phyloP scores from a whole-genome alignment of 768 basidiomycete genomes.

The Suillus spraguei region DNA sequence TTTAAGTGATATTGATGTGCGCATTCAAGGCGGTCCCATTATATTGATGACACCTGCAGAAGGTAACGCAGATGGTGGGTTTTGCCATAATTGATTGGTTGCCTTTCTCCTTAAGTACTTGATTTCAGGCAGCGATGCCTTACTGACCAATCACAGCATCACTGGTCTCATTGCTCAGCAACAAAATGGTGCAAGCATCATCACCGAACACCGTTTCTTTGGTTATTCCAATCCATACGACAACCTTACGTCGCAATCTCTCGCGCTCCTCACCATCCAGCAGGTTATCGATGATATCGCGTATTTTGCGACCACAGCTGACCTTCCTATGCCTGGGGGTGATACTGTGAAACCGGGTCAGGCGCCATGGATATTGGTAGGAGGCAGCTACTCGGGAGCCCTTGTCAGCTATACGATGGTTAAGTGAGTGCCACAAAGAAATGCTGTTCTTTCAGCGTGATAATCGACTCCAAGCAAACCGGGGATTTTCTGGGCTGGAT shows the following conservation, averaged over 20 bases:
- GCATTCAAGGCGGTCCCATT: background rate
- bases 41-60: background rate
- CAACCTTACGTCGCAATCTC: constrained; percentile 57
- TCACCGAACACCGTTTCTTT: constrained; percentile 76
- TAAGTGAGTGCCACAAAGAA: constrained; percentile 43
- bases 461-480: constrained; percentile 35
- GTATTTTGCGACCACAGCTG: constrained; percentile 67
- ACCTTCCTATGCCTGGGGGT: constrained; percentile 69
- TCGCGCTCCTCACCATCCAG: constrained; percentile 59
- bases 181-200: constrained; percentile 60
- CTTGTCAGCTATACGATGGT: constrained; percentile 69
- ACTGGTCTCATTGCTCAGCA: constrained; percentile 68
- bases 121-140: constrained; percentile 38
- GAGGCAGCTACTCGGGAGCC: constrained; percentile 47
- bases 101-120: background rate
- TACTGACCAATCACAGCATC: constrained; percentile 65
- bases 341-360: constrained; percentile 56
- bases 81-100: background rate
- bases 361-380: constrained; percentile 45
- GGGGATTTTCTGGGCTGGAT: constrained; percentile 42
- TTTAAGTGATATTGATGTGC: background rate
- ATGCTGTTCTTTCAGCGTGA: background rate
- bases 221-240: constrained; percentile 70
- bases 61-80: background rate
- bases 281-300: constrained; percentile 75